Evolutionary conservation across 768 basidiomycete species (phyloP).

Genomic region (Psilocybe subaeruginosa): DNA sequence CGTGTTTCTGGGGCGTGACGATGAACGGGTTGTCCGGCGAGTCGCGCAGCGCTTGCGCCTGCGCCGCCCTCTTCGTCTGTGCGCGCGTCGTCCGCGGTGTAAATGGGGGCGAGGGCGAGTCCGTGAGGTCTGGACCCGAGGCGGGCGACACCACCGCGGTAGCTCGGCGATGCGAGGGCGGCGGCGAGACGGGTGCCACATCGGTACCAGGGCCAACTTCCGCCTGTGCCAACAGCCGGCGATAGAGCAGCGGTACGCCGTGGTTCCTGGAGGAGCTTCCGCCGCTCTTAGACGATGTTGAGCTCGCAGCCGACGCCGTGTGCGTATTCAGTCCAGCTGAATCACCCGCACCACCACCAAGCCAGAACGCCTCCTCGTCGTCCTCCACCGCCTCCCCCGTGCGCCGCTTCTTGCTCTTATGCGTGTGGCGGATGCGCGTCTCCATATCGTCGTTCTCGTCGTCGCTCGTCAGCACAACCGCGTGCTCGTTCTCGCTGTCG

Average conservation of each 20-base stretch:
- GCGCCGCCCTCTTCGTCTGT: slow-evolving; percentile 11
- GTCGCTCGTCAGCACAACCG: slow-evolving; percentile 32
- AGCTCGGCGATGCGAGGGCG: slow-evolving; percentile 59
- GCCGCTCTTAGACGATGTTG: slow-evolving; percentile 5
- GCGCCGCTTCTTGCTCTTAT: slow-evolving; percentile 41
- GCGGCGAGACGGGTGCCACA: slow-evolving; percentile 62
- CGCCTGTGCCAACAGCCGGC: slow-evolving; percentile 30
- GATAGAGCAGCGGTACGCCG: slow-evolving; percentile 37
- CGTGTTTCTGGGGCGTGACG: slow-evolving; percentile 36
- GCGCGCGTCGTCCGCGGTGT: slow-evolving; percentile 35
- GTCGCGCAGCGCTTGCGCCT: slow-evolving; percentile 42
- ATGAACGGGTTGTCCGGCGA: slow-evolving; percentile 79
- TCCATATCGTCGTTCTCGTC: slow-evolving; percentile 33
- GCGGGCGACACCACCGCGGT: slow-evolving; percentile 3
- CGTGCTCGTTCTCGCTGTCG: slow-evolving; percentile 35
- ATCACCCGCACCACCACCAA: slow-evolving; percentile 27
- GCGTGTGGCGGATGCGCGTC: slow-evolving; percentile 3
- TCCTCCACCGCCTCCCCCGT: slow-evolving; percentile 34
- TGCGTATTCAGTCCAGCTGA: slow-evolving; percentile 17
- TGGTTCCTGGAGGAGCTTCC: slow-evolving; percentile 21
- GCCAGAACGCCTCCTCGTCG: slow-evolving; percentile 59
- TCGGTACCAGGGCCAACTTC: slow-evolving; percentile 19
- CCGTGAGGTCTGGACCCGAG: background rate
- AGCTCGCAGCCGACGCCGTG: too few relatives aligned
- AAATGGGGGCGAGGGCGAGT: slow-evolving; percentile 39